A percentile compares a stretch with the other conserved stretches of the same genome.
These are phyloP conservation scores for Leccinum arenicola DNA, from an alignment of 768 basidiomycete species.

Conservation along the genomic window DNA sequence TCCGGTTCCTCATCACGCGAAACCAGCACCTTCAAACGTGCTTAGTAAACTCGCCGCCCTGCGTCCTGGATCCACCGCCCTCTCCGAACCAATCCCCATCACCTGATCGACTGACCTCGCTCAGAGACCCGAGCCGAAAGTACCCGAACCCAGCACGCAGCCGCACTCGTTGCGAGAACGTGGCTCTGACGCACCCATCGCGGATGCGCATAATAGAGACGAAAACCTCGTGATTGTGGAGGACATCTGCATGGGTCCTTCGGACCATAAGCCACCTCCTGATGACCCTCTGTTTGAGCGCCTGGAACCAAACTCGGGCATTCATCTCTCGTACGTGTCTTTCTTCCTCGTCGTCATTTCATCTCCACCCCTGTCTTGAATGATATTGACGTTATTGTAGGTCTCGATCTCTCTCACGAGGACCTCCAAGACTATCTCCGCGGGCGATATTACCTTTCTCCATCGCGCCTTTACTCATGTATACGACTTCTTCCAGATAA, in stretches of 20 bases:
- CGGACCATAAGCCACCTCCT: slow-evolving; percentile 62
- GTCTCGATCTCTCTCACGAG: slow-evolving; percentile 63
- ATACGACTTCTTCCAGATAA: slow-evolving; percentile 75
- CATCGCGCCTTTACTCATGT: slow-evolving; percentile 85
- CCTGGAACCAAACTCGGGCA: slow-evolving; percentile 89
- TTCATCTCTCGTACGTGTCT: slow-evolving; percentile 69
- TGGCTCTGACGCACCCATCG: slow-evolving; percentile 1
- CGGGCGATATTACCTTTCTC: slow-evolving; percentile 84
- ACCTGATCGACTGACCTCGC: slow-evolving; percentile 28
- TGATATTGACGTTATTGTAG: slow-evolving; percentile 38
- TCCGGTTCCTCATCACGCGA: slow-evolving; percentile 14
- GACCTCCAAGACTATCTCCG: slow-evolving; percentile 77
- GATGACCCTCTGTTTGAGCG: slow-evolving; percentile 77
- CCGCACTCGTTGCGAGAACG: slow-evolving; percentile 6
- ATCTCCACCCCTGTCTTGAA: neutral
- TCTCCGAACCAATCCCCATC: slow-evolving; percentile 24
- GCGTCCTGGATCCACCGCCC: slow-evolving; percentile 19
- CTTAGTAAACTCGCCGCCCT: slow-evolving; percentile 49
- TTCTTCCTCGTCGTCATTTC: slow-evolving; percentile 14
- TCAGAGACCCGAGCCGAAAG: slow-evolving; percentile 15
- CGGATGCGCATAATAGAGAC: slow-evolving; percentile 39
- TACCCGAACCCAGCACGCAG: slow-evolving; percentile 4
- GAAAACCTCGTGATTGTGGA: slow-evolving; percentile 72
- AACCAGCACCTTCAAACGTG: slow-evolving; percentile 50
- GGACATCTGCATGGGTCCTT: slow-evolving; percentile 73